Conservation (phyloP, 2,329 filamentous ascomycete species). For the Verticillium tricorpus region DNA sequence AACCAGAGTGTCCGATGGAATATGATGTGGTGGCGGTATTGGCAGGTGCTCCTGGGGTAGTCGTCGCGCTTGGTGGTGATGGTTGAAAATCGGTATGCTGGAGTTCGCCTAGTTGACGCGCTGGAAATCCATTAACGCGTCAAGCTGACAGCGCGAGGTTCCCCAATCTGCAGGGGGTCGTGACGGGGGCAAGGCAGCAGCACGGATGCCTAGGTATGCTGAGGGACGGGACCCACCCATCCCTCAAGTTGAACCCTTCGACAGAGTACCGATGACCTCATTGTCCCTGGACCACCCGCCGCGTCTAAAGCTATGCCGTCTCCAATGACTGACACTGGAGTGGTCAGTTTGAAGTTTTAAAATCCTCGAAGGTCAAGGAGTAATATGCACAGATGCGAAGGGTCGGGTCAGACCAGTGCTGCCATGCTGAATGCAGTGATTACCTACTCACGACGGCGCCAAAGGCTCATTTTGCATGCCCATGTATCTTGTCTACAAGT, state of each 20-base stretch:
- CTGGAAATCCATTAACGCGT: slow-evolving; percentile 26
- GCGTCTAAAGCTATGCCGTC: background rate
- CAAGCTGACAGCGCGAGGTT: background rate
- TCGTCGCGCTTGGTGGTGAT: background rate
- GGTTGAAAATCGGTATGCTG: background rate
- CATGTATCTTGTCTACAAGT: background rate
- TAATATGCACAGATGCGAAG: no score
- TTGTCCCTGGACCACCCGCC: background rate
- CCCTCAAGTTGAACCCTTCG: background rate
- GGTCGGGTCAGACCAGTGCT: no score
- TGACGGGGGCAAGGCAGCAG: background rate
- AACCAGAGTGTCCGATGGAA: background rate
- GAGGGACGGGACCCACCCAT: background rate
- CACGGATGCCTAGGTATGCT: background rate
- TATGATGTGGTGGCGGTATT: background rate
- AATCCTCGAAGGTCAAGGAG: no score
- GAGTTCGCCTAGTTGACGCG: background rate
- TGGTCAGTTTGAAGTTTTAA: background rate
- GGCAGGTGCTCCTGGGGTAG: background rate
- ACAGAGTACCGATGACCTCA: background rate
- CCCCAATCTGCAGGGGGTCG: background rate
- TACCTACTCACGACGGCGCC: background rate
- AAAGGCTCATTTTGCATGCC: background rate
- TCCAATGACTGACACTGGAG: background rate
- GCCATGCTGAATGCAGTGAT: background rate